Conservation (phyloP, 768 basidiomycete species). For the Nevesoporus exiguus region DNA sequence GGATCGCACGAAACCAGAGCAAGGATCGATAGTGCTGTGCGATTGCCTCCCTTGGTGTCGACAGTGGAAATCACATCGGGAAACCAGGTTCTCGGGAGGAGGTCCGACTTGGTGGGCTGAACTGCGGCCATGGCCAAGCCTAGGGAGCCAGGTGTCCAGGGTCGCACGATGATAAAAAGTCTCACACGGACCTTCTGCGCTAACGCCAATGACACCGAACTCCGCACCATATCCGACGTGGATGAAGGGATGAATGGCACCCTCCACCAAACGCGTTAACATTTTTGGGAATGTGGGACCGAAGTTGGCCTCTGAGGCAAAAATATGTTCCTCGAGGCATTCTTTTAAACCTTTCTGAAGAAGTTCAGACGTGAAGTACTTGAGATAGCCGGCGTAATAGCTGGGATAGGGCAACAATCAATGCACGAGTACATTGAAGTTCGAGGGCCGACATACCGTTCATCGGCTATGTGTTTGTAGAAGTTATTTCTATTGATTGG, state of each 20-base stretch:
- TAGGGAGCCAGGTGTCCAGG: conserved; percentile 25
- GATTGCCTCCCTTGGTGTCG: conserved; percentile 11
- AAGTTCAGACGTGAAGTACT: conserved; percentile 48
- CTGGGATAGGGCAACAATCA: conserved; percentile 29
- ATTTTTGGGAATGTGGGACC: conserved; percentile 33
- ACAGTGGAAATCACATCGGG: conserved; percentile 16
- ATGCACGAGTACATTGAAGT: not conserved
- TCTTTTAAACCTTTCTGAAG: conserved; percentile 40
- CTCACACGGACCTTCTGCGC: conserved; percentile 52
- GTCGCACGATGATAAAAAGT: conserved; percentile 36
- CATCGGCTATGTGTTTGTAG: conserved; percentile 53
- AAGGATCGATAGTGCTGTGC: conserved; percentile 45
- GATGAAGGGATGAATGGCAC: conserved; percentile 62
- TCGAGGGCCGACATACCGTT: conserved; percentile 36
- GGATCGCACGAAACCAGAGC: conserved; percentile 51
- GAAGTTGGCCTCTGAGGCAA: conserved; percentile 48
- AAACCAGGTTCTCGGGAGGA: conserved; percentile 23
- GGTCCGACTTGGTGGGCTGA: conserved; percentile 14
- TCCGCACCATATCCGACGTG: conserved; percentile 62
- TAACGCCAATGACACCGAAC: conserved; percentile 54
- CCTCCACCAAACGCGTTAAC: conserved; percentile 53
- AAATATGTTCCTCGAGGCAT: conserved; percentile 55
- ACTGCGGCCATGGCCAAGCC: conserved; percentile 55
- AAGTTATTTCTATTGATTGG: conserved; percentile 40
- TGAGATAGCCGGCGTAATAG: conserved; percentile 56